phyloP scores from a whole-genome alignment of 371 early-diverging fungal species.

The Mortierella sp. region DNA sequence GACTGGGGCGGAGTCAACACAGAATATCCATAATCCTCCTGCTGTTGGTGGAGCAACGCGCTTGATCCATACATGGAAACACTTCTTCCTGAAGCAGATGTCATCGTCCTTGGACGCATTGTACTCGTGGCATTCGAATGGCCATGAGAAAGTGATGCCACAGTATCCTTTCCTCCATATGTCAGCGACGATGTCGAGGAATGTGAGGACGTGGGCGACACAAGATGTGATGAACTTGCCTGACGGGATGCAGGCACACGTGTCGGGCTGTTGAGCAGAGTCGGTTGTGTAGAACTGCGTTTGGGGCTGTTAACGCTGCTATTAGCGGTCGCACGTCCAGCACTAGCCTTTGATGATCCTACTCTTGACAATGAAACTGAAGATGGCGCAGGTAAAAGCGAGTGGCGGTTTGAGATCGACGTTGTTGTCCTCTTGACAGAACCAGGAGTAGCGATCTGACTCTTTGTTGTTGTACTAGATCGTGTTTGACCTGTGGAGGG shows the following conservation, averaged over 20 bases:
- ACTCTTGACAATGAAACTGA: neutral
- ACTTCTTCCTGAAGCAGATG: constrained; percentile 4
- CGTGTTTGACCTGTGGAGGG: constrained; percentile 1
- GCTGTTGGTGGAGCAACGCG: constrained; percentile 1
- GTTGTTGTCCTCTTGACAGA: neutral
- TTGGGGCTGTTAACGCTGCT: neutral
- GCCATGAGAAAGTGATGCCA: constrained; percentile 13
- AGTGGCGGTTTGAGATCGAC: constrained; percentile 12
- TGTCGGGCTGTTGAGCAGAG: constrained; percentile 15
- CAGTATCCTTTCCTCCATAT: constrained; percentile 7
- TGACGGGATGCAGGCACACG: constrained; percentile 9
- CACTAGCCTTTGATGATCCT: neutral
- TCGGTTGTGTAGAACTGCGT: neutral
- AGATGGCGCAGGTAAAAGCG: constrained; percentile 25
- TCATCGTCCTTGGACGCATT: constrained; percentile 2
- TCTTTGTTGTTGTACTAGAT: constrained; percentile 3
- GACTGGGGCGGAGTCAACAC: constrained; percentile 40
- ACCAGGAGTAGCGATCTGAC: constrained; percentile 19
- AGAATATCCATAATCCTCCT: constrained; percentile 13
- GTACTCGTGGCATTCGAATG: constrained; percentile 25
- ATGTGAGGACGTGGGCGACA: constrained; percentile 30
- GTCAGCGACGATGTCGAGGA: constrained; percentile 22
- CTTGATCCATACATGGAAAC: constrained; percentile 30
- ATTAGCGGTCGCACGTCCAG: constrained; percentile 2
- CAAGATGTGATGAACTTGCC: constrained; percentile 12